These are phyloP conservation scores for Fusarium sp. DNA, from an alignment of 2,329 filamentous ascomycete genomes.

Conservation along the genomic window DNA sequence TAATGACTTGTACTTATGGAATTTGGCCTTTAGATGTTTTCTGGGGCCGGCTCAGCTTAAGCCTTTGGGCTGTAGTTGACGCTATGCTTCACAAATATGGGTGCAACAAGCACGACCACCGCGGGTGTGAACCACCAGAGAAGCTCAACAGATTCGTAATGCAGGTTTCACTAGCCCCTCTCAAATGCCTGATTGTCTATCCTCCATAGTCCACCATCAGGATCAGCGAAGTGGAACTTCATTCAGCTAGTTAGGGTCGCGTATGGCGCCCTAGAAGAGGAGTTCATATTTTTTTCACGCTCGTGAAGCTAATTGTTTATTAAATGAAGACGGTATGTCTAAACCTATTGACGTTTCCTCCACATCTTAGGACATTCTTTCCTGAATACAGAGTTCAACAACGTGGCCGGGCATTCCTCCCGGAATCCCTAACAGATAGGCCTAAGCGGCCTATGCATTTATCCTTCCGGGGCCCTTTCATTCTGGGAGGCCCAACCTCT, in stretches of 20 bases:
- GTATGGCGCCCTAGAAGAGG: rapidly evolving
- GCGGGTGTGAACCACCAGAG: background rate
- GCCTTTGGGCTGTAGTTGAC: background rate
- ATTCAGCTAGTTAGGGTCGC: background rate
- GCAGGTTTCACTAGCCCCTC: too few species aligned
- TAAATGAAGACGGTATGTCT: background rate
- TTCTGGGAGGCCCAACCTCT: background rate
- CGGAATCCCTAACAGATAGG: background rate
- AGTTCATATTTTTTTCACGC: background rate
- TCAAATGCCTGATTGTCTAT: too few species aligned
- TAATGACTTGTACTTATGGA: too few species aligned
- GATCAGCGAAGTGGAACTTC: background rate
- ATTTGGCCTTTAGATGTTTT: background rate
- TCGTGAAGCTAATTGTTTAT: background rate
- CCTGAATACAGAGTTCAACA: background rate
- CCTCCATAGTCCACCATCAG: too few species aligned
- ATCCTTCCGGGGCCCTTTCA: background rate
- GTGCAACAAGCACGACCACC: background rate
- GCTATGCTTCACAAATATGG: background rate
- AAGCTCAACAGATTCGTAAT: background rate
- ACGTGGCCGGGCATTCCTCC: background rate
- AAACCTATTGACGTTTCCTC: background rate
- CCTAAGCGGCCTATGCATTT: background rate
- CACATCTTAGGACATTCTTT: background rate
- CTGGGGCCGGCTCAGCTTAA: background rate